A percentile compares a stretch with the other conserved stretches of the same genome.
Evolutionary conservation across 352 stramenopile genomes (phyloP).

Genomic region (Phytophthora hibernalis): DNA sequence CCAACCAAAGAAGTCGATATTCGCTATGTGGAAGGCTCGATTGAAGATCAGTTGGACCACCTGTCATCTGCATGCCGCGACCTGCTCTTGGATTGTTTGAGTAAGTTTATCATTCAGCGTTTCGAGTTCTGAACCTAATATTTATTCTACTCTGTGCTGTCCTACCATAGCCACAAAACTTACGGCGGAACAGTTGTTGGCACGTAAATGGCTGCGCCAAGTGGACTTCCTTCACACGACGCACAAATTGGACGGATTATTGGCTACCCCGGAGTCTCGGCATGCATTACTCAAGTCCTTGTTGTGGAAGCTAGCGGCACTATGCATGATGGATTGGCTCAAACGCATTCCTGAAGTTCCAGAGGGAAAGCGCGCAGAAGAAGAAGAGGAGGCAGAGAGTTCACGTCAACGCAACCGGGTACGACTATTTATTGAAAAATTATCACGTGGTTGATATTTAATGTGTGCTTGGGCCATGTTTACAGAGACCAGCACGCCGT

Average conservation of each 20-base stretch:
- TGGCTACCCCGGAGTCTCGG: slow-evolving; percentile 17
- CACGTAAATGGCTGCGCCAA: slow-evolving; percentile 62
- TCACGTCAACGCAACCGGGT: slow-evolving; percentile 39
- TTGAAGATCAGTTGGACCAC: slow-evolving; percentile 61
- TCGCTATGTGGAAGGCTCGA: slow-evolving; percentile 42
- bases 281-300: slow-evolving; percentile 43
- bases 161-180: slow-evolving; percentile 36
- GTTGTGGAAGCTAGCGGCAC: slow-evolving; percentile 59
- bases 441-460: not conserved
- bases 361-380: slow-evolving; percentile 20
- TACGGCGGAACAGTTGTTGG: slow-evolving; percentile 49
- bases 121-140: not conserved
- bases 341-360: slow-evolving; percentile 15
- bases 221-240: slow-evolving; percentile 60
- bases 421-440: not conserved
- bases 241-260: slow-evolving; percentile 39
- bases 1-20: slow-evolving; percentile 35
- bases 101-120: slow-evolving; percentile 32
- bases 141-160: slow-evolving; percentile 2
- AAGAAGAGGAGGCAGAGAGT: slow-evolving; percentile 47
- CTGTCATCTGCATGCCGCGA: slow-evolving; percentile 50
- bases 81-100: slow-evolving; percentile 58
- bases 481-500: slow-evolving; percentile 25
- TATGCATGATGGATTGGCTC: slow-evolving; percentile 56
- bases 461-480: not conserved